Evolutionary conservation across 1,139 yeast genomes (phyloP).

Genomic region (Nematodospora anomalae): DNA sequence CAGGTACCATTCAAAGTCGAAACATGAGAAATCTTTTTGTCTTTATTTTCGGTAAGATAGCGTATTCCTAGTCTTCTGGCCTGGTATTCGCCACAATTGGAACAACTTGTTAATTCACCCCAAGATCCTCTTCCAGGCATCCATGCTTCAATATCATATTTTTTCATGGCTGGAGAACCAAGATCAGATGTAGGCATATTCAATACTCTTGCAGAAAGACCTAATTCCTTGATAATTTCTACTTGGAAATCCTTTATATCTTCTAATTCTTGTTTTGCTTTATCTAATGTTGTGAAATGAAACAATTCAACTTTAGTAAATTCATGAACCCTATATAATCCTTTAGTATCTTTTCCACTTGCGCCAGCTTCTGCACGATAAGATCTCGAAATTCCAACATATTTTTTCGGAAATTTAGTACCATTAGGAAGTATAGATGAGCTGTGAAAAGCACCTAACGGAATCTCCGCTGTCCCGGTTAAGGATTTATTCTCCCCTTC

Average conservation of each 20-base stretch:
- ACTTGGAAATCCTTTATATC: conserved; percentile 65
- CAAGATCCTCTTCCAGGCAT: conserved; percentile 95
- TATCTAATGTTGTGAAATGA: conserved; percentile 60
- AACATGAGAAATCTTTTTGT: conserved; percentile 49
- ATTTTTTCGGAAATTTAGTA: conserved; percentile 49
- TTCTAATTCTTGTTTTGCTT: conserved; percentile 55
- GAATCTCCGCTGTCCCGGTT: conserved; percentile 95
- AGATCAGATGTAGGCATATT: conserved; percentile 90
- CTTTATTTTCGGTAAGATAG: conserved; percentile 26
- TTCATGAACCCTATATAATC: conserved; percentile 93
- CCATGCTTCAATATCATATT: conserved; percentile 95
- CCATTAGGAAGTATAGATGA: conserved; percentile 24
- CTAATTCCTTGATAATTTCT: conserved; percentile 62
- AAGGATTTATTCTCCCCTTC: conserved; percentile 57
- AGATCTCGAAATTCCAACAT: conserved; percentile 83
- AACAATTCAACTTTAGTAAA: conserved; percentile 96
- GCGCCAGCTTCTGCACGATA: conserved; percentile 98
- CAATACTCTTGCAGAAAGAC: conserved; percentile 76
- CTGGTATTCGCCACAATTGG: conserved; percentile 93
- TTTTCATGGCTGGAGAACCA: conserved; percentile 91
- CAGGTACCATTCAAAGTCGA: conserved; percentile 96
- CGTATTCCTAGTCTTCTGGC: conserved; percentile 77
- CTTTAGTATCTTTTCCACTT: conserved; percentile 88
- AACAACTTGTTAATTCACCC: conserved; percentile 92
- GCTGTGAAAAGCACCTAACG: conserved; percentile 72